Evolutionary conservation across 1,284 basidiomycete genomes (phyloP).

Genomic region (Trametes pubescens): DNA sequence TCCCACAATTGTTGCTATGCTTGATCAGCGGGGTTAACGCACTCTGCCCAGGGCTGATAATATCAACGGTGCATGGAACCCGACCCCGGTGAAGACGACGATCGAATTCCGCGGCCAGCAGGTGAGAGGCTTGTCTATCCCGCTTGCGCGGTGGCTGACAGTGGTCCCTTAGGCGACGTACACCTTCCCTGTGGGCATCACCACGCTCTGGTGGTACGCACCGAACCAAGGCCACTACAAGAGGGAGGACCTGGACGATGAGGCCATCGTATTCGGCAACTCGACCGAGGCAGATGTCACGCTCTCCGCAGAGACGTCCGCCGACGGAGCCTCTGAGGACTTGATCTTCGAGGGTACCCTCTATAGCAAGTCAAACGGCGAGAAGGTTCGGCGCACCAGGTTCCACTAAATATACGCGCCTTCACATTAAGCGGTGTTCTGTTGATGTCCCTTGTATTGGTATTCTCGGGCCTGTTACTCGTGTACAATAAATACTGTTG

Average conservation of each 20-base stretch:
- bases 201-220: slow-evolving; percentile 57
- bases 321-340: background rate
- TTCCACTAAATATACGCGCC: background rate
- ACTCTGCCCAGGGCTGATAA: slow-evolving; percentile 56
- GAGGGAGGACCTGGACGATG: slow-evolving; percentile 16
- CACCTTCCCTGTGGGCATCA: slow-evolving; percentile 72
- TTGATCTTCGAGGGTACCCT: background rate
- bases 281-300: slow-evolving; percentile 9
- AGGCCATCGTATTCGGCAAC: slow-evolving; percentile 17
- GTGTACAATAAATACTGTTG: too few relatives aligned
- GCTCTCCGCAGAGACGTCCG: background rate
- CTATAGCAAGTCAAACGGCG: slow-evolving; percentile 21
- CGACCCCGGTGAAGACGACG: slow-evolving; percentile 65
- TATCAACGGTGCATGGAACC: slow-evolving; percentile 62
- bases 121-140: slow-evolving; percentile 42
- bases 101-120: slow-evolving; percentile 77
- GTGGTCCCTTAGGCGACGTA: slow-evolving; percentile 55
- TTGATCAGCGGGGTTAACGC: slow-evolving; percentile 1
- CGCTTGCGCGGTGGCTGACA: background rate
- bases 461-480: too few relatives aligned
- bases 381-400: slow-evolving; percentile 11
- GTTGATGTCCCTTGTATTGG: background rate
- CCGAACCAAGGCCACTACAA: slow-evolving; percentile 33
- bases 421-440: background rate
- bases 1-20: slow-evolving; percentile 15